phyloP scores from a whole-genome alignment of 1,139 yeast species.

The Geotrichum klebahnii region DNA sequence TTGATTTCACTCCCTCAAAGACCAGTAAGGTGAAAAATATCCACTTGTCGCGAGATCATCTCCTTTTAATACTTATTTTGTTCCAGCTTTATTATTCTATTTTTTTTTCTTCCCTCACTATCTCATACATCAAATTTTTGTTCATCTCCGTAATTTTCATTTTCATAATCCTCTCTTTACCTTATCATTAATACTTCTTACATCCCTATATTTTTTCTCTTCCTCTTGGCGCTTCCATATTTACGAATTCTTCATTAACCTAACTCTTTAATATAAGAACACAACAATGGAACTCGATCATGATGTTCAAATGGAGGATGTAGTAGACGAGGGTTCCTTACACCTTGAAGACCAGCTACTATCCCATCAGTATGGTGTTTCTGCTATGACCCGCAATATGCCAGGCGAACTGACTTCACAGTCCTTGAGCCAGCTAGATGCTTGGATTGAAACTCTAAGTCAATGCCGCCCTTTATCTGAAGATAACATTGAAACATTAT shows the following conservation, averaged over 20 bases:
- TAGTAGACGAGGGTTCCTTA: conserved; percentile 14
- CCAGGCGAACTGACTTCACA: conserved; percentile 15
- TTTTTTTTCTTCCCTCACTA: too few relatives aligned
- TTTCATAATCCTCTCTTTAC: too few relatives aligned
- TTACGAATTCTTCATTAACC: neutral
- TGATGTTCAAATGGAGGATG: conserved; percentile 23
- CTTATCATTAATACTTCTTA: too few relatives aligned
- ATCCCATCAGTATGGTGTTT: conserved; percentile 3
- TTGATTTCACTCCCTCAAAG: too few relatives aligned
- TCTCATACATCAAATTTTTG: too few relatives aligned
- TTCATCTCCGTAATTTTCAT: too few relatives aligned
- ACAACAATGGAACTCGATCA: conserved; percentile 19
- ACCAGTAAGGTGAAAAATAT: too few relatives aligned
- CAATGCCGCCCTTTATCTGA: conserved; percentile 80
- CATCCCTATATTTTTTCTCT: too few relatives aligned
- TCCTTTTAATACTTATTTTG: too few relatives aligned
- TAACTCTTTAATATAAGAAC: neutral
- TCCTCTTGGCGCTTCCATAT: neutral
- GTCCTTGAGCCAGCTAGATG: conserved; percentile 63
- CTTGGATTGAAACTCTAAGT: conserved; percentile 77
- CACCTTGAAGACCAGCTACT: neutral
- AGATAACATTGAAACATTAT: conserved; percentile 69
- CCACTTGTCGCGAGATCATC: too few relatives aligned
- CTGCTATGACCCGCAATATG: neutral
- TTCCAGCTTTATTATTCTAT: too few relatives aligned